Base-by-base conservation (phyloP, 768 basidiomycete species). In the Hortiboletus campestris region DNA sequence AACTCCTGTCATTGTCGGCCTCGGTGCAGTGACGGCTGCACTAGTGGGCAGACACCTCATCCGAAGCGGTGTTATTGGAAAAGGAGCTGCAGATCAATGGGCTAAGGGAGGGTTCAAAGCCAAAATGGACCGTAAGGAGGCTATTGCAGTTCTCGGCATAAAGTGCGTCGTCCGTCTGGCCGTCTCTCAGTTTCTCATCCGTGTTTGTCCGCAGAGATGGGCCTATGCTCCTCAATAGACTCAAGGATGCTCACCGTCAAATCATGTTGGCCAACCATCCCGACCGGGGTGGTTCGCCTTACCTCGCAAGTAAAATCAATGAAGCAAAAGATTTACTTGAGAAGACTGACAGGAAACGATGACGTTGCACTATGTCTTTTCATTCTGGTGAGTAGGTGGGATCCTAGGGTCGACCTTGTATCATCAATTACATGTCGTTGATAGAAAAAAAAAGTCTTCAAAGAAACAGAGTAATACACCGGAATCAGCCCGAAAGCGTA, bases 271-370 rank as follows among this genome's bases (percentile, higher is more conserved):
- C 25, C 25, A 25, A 25, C 25, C 25, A 25, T 25, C 25, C 25
- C 25, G 25, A 25, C 25, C 25, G 25, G 25, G 25, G 25, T 82
- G 97, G 97, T 31, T 91, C 94, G n/a, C 97, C 97, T 9, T 99
- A 98, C 73, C 76, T 98, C 47, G 95, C 97, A 14, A 94, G 93
- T 66, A 98, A 99, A 80, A 96, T 98, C 59, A 99, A 99, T 73
- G 97, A 99, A 68, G 97, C 96, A 0, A 98, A 97, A 70, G 96
- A 94, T 65, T 61, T 96, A 53, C 72, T 97, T 45, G 94, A 97
- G 34, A 91, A 89, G 70, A 79, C 80, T n/a, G 85, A 88, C 48
- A 80, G 80, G 49, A 82, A 76, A 62, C 71, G 70, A 57, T 71
- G 55, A 62, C 46, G 8, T 20, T 35, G 36, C 31, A 32, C 25